Base-by-base conservation (phyloP, 2,329 filamentous ascomycete species). In the Xylariomycetidae sp. region DNA sequence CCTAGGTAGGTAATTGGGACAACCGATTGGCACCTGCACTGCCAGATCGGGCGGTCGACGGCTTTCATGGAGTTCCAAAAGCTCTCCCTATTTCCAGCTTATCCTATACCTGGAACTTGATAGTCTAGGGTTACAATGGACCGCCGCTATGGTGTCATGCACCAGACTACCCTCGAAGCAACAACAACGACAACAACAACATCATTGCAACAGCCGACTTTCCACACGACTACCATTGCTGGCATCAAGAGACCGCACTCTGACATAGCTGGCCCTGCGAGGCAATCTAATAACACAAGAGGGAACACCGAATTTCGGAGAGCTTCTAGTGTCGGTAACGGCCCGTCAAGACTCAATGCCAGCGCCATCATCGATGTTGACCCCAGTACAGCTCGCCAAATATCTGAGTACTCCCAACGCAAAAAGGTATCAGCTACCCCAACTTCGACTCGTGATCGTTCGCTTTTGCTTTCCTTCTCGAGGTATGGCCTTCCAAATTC, bases 381-480 rank as follows among this genome's bases (percentile, higher is more conserved):
- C 30, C 25, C 34, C 13, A 28, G 35, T 11, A 39, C 45, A 16
- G 33, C 37, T 23, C 27, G 47, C 7, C 49, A 48, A 3, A 45
- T 58, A 3, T 70, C 70, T 12, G 72, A 80, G 39, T 78, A 78
- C 49, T 72, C 75, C 0, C 79, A 82, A 49, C 65, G 77, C 31
- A 64, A 59, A 31, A 47, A 49, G 3, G 59, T 77, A 30, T 61
- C 66, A 26, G 66, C 73, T 8, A 81, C 77, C 5, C 77, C 77
- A 2, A 69, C 67, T 1, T 58, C 67, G 4, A 61, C 63, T 10
- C 40, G 57, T 17, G 74, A 82, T 44, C 69, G 73, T 7, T 62
- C 72, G 36, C 66, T 88, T 13, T 76, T 70, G 11, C 64, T 89
- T 18, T 69, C 70, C 4, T 76, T 88, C 54, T 64, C 72, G 2